Conservation (phyloP, 1,139 yeast genomes). For the Saccharomyces hybrid region DNA sequence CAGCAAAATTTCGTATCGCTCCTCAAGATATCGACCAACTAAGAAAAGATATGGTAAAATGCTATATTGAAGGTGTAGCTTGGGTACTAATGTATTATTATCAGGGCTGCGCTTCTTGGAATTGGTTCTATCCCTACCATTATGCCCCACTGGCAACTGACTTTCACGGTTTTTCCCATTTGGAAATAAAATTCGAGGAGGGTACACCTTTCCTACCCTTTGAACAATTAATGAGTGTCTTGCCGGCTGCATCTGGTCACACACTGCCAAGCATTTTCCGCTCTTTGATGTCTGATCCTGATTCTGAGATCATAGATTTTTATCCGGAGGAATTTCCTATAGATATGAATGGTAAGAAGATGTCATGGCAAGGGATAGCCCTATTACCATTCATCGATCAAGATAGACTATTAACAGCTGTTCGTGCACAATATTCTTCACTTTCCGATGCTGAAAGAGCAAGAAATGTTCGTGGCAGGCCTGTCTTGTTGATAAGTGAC, state of each 20-base stretch:
- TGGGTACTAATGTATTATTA: conserved; percentile 93
- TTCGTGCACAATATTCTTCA: conserved; percentile 53
- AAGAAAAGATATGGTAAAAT: conserved; percentile 55
- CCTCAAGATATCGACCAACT: conserved; percentile 49
- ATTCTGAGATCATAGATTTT: conserved; percentile 82
- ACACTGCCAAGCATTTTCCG: conserved; percentile 79
- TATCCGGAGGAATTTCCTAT: conserved; percentile 85
- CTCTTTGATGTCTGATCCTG: conserved; percentile 71
- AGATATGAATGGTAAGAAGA: conserved; percentile 92
- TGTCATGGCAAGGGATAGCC: conserved; percentile 95
- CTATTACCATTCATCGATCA: conserved; percentile 88
- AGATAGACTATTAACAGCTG: conserved; percentile 55
- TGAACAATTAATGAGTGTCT: conserved; percentile 95
- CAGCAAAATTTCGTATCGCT: conserved; percentile 57
- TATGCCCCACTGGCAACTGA: conserved; percentile 97
- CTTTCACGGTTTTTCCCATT: conserved; percentile 52
- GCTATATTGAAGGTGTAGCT: conserved; percentile 87
- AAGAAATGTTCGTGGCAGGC: conserved; percentile 62
- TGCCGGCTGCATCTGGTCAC: conserved; percentile 96
- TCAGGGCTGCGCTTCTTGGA: conserved; percentile 98
- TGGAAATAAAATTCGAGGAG: conserved; percentile 53
- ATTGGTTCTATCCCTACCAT: conserved; percentile 95
- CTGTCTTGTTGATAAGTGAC: conserved; percentile 53
- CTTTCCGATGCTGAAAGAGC: conserved; percentile 62
- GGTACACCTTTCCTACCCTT: conserved; percentile 88